phyloP scores from a whole-genome alignment of 2,329 filamentous ascomycete species.

The Sclerotinia trifoliorum region DNA sequence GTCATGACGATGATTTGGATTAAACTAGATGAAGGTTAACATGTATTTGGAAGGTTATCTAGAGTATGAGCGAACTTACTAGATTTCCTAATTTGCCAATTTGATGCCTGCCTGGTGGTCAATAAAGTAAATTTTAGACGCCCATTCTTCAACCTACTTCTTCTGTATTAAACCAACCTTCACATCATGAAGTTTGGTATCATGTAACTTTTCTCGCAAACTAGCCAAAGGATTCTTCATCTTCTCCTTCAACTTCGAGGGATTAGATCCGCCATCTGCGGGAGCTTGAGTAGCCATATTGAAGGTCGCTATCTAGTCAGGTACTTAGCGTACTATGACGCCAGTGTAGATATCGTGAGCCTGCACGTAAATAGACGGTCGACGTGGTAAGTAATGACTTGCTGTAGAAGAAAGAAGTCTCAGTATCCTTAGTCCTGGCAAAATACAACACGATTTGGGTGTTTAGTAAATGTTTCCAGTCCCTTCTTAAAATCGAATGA shows the following conservation, averaged over 20 bases:
- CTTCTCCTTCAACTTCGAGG: constrained; percentile 42
- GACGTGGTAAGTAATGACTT: neutral
- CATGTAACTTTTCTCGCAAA: constrained; percentile 52
- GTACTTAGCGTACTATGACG: neutral
- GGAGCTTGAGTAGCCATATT: constrained; percentile 35
- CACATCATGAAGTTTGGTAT: constrained; percentile 54
- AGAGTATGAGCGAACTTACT: constrained; percentile 43
- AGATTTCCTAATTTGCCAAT: constrained; percentile 64
- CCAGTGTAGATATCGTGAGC: neutral
- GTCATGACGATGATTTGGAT: constrained; percentile 86
- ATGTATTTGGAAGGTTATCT: neutral
- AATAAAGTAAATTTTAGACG: neutral
- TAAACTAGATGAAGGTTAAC: constrained; percentile 51
- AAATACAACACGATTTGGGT: neutral
- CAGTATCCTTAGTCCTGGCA: neutral
- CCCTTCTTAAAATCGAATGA: neutral
- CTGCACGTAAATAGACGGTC: neutral
- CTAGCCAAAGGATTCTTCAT: constrained; percentile 50
- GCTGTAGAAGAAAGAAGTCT: neutral
- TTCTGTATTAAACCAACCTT: constrained; percentile 58
- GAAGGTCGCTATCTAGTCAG: neutral
- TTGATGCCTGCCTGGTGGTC: constrained; percentile 47
- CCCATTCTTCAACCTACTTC: constrained; percentile 47
- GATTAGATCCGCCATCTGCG: constrained; percentile 35
- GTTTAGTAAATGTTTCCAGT: neutral